Percentiles rank a stretch among this genome's conserved stretches.
Conservation (phyloP, 2,329 filamentous ascomycete genomes). For the Ceratocystis cubensis region DNA sequence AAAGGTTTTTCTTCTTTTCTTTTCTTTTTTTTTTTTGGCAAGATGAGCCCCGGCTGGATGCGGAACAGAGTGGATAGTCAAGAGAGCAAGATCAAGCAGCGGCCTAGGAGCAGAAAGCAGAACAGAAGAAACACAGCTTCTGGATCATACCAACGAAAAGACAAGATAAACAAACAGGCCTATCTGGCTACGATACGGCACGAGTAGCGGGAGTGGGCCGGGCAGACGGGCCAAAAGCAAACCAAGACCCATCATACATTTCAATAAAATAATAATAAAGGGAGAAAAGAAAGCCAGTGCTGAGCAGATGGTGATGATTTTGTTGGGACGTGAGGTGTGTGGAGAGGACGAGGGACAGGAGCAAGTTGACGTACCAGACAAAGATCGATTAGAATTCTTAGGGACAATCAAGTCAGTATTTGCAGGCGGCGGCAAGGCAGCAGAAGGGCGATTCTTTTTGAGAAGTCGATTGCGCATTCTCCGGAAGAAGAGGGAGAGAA, state of each 20-base stretch:
- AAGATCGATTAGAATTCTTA: slow-evolving; percentile 13
- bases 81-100: neutral
- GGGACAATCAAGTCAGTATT: neutral
- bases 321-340: neutral
- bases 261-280: neutral
- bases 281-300: neutral
- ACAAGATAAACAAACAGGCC: neutral
- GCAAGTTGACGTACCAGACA: slow-evolving; percentile 16
- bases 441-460: slow-evolving; percentile 18
- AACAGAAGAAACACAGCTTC: neutral
- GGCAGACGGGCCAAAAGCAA: neutral
- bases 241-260: neutral
- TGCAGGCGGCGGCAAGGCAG: slow-evolving; percentile 8
- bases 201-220: neutral
- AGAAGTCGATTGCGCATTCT: slow-evolving; percentile 20
- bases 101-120: neutral
- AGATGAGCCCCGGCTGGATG: neutral
- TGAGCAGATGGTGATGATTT: neutral
- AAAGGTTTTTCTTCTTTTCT: neutral
- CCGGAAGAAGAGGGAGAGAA: slow-evolving; percentile 9
- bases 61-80: neutral
- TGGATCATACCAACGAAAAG: neutral
- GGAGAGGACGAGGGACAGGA: neutral
- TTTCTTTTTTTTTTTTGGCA: neutral
- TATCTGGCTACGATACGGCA: neutral